These are phyloP conservation scores for Rhizophagus clarus DNA, from an alignment of 192 early-diverging fungal genomes.

Conservation along the genomic window DNA sequence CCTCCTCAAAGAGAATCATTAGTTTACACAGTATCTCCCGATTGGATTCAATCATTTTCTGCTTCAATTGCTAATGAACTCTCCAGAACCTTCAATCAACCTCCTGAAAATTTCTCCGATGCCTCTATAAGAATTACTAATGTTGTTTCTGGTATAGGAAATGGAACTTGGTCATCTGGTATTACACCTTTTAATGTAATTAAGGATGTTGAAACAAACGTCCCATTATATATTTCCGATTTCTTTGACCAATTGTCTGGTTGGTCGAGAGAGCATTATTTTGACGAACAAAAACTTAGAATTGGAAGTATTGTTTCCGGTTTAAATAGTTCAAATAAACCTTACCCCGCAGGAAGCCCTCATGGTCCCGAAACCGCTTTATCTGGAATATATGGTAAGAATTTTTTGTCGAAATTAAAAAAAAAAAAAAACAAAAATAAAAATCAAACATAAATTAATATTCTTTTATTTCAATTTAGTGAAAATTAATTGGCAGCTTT, in stretches of 20 bases:
- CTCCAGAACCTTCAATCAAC: background rate
- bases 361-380: background rate
- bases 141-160: background rate
- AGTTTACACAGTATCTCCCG: background rate
- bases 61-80: background rate
- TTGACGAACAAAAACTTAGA: background rate
- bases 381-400: background rate
- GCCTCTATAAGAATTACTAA: background rate
- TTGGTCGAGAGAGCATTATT: background rate
- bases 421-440: background rate
- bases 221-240: constrained; percentile 2
- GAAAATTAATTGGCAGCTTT: background rate
- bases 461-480: background rate
- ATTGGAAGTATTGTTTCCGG: background rate
- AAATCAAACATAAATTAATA: background rate
- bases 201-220: background rate
- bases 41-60: background rate
- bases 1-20: background rate
- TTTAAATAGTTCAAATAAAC: background rate
- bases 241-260: constrained; percentile 18
- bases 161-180: constrained; percentile 10
- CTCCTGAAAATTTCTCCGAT: background rate
- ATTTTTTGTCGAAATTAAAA: no score
- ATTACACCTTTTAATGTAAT: background rate
- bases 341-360: background rate